Evolutionary conservation across 164 flowering plant species (phyloP).

Genomic region (Sextonia rubra): DNA sequence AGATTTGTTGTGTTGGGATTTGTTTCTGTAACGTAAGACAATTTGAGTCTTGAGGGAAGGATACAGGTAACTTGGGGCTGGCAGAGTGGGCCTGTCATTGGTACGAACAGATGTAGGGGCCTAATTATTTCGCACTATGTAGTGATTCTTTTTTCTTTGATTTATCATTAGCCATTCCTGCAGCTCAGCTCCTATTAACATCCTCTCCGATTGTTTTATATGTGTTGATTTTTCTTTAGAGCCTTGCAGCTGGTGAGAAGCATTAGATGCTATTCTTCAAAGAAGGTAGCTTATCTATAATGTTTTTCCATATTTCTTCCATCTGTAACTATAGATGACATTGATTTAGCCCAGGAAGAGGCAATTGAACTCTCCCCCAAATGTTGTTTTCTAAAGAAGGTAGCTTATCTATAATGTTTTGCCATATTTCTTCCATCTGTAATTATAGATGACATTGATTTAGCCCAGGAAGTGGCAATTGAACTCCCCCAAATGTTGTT

Average conservation of each 20-base stretch:
- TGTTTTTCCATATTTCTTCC: too few species aligned
- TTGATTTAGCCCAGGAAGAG: too few species aligned
- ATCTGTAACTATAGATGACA: too few species aligned
- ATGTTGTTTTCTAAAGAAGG: background rate
- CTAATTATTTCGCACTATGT: background rate
- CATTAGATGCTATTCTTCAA: background rate
- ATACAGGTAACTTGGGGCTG: background rate
- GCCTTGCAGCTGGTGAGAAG: background rate
- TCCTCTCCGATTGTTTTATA: background rate
- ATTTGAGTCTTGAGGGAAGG: background rate
- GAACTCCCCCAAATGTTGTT: too few species aligned
- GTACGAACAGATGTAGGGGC: background rate
- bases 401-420: too few species aligned
- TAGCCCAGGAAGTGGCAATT: too few species aligned
- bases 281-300: background rate
- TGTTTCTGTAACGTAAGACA: background rate
- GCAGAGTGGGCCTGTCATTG: background rate
- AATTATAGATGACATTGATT: too few species aligned
- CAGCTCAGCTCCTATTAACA: background rate
- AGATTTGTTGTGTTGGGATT: background rate
- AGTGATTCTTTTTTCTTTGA: too few species aligned
- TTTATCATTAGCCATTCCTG: background rate
- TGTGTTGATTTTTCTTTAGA: background rate
- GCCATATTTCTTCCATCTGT: too few species aligned
- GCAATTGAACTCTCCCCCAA: too few species aligned